Evolutionary conservation across 106 monocot genomes (phyloP).

Genomic region (Platanthera guangdongensis): DNA sequence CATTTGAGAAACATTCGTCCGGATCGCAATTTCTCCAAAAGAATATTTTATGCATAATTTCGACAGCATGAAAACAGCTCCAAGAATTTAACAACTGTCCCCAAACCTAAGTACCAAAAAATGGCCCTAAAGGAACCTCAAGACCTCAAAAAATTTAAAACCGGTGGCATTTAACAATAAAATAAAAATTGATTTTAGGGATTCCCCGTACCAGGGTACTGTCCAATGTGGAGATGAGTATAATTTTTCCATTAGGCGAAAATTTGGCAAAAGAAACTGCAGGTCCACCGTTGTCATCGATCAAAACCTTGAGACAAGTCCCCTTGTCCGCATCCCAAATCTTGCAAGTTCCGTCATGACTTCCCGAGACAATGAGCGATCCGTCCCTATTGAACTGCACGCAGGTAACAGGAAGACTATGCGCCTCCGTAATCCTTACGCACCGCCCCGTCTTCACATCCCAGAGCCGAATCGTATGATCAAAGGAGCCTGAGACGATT

Average conservation of each 20-base stretch:
- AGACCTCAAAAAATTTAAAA: too few relatives aligned
- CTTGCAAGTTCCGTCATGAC: conserved; percentile 88
- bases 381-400: conserved; percentile 78
- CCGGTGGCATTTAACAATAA: too few relatives aligned
- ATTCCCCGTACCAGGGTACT: conserved; percentile 48
- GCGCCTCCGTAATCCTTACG: conserved; percentile 43
- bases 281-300: conserved; percentile 56
- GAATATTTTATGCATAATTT: too few relatives aligned
- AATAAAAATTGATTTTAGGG: too few relatives aligned
- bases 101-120: too few relatives aligned
- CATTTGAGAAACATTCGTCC: too few relatives aligned
- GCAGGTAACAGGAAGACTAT: conserved; percentile 66
- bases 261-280: conserved; percentile 88
- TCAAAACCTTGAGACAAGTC: conserved; percentile 60
- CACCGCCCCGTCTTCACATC: conserved; percentile 73
- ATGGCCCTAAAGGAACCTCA: too few relatives aligned
- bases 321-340: conserved; percentile 75
- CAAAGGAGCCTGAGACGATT: conserved; percentile 71
- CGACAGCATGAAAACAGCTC: too few relatives aligned
- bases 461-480: conserved; percentile 64
- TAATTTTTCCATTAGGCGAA: conserved; percentile 93
- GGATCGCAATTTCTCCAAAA: too few relatives aligned
- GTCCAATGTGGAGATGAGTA: conserved; percentile 72
- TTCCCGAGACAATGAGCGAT: conserved; percentile 71
- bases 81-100: too few relatives aligned